Conservation (phyloP, 257 asterid genomes). For the Solanum lycopersicoides region DNA sequence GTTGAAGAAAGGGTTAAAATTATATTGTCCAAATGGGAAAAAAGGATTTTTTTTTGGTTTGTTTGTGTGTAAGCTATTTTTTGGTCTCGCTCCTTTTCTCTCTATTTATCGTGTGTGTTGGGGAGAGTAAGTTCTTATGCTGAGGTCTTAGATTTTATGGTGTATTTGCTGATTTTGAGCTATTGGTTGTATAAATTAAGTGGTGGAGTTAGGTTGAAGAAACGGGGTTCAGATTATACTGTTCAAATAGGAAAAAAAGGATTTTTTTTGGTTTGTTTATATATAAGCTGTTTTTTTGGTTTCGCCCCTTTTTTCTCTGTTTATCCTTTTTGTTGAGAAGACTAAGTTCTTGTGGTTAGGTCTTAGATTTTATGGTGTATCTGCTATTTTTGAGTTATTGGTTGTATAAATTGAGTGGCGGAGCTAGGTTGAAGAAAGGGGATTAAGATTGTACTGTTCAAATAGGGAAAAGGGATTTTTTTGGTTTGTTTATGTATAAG, state of each 20-base stretch:
- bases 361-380: not conserved
- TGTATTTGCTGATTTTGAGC: not conserved
- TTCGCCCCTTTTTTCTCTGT: too few relatives aligned
- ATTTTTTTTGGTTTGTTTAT: too few relatives aligned
- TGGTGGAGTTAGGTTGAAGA: not conserved
- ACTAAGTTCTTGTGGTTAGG: not conserved
- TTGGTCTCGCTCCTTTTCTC: not conserved
- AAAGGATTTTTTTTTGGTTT: not conserved
- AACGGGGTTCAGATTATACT: not conserved
- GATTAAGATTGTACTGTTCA: not conserved
- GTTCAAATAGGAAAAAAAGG: not conserved
- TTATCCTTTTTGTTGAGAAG: not conserved
- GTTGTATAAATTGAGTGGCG: not conserved
- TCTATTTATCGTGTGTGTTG: not conserved
- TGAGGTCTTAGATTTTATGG: not conserved
- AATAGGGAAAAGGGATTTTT: not conserved
- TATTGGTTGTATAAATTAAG: not conserved
- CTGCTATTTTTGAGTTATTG: not conserved
- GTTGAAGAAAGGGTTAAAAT: not conserved
- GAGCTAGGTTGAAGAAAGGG: not conserved
- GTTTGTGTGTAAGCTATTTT: not conserved
- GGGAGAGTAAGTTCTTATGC: not conserved
- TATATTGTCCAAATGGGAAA: not conserved
- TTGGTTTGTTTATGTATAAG: not conserved
- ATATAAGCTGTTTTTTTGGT: too few relatives aligned